Evolutionary conservation across 345 rosid species (phyloP).

Genomic region (Psidium guajava): DNA sequence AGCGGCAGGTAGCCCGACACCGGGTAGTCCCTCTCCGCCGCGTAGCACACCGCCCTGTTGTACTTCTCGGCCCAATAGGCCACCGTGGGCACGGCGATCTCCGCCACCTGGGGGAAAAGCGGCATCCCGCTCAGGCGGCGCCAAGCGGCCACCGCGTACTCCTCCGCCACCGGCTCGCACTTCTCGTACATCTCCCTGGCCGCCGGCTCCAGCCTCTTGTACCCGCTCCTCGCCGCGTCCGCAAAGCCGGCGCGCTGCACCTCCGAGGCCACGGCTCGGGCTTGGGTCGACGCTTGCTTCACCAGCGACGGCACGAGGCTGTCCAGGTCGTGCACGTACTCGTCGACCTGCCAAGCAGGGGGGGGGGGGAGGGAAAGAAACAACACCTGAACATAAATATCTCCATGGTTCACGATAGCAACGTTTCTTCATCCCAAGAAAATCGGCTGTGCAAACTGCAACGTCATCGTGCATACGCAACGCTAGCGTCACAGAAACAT

Average conservation of each 20-base stretch:
- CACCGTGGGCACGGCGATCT: conserved; percentile 38
- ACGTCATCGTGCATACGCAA: not conserved
- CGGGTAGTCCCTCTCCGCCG: conserved; percentile 30
- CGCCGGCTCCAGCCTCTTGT: conserved; percentile 27
- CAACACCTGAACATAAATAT: not conserved
- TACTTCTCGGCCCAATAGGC: conserved; percentile 68
- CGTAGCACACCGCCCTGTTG: conserved; percentile 28
- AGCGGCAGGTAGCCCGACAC: conserved; percentile 38
- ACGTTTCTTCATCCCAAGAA: not conserved
- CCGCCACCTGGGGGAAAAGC: conserved; percentile 42
- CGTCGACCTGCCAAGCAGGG: conserved; percentile 50
- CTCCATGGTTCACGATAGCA: not conserved
- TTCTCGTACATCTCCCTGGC: conserved; percentile 29
- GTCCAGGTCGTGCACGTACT: conserved; percentile 30
- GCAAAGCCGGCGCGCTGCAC: conserved; percentile 45
- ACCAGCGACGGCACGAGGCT: conserved; percentile 46
- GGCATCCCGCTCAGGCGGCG: conserved; percentile 40
- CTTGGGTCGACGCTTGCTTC: conserved; percentile 48
- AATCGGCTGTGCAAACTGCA: not conserved
- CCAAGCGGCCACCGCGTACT: conserved; percentile 43
- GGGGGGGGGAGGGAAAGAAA: too few relatives aligned
- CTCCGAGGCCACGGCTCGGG: conserved; percentile 46
- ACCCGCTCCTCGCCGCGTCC: conserved; percentile 29
- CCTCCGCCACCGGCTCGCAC: conserved; percentile 53
- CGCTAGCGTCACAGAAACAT: not conserved